Evolutionary conservation across 140 eudicot genomes (phyloP), one percentile per base, ranked within the genome.

Genomic region (Anethum foeniculum): DNA sequence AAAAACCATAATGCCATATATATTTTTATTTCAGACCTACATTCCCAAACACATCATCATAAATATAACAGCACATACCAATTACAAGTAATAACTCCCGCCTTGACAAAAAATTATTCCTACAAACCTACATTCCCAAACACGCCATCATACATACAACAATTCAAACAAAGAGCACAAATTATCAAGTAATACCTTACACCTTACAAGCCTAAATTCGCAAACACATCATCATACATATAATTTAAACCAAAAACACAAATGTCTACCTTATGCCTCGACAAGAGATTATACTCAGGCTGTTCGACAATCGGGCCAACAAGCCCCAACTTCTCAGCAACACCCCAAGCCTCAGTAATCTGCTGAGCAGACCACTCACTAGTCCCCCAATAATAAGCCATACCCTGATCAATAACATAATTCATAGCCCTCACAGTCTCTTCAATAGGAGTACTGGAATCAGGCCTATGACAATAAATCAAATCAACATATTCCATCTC

Each of bases 281-380:
- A 81, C 12, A 94, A 44, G 81, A 94, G 44, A 88, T 94, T 94
- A 78, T 92, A 94, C 91, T 94, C 98, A 1, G 98, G 97, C 90
- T 94, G 97, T 51, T 94, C 98, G 9, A 92, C 97, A 39, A 92
- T 43, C 11, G 97, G 97, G 0, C 96, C 98, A 7, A 92, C 88
- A 28, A 94, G 92, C 80, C 85, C 97, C 90, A 94, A 83, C 76
- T 92, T 74, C 9, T 92, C 75, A 2, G 97, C 93, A 14, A 89
- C 79, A 60, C 87, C 93, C 89, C 97, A 94, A 0, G 97, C 97
- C 85, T 92, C 97, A 0, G 97, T 94, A 51, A 94, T 90, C 92
- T 92, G 97, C 84, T 94, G 98, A 39, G 97, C 91, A 4, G 96
- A 90, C 97, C 97, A 94, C 88, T 94, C 97, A 84, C 98, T 92